Base-by-base conservation (phyloP, 306 rosid species). In the Betula pendula region DNA sequence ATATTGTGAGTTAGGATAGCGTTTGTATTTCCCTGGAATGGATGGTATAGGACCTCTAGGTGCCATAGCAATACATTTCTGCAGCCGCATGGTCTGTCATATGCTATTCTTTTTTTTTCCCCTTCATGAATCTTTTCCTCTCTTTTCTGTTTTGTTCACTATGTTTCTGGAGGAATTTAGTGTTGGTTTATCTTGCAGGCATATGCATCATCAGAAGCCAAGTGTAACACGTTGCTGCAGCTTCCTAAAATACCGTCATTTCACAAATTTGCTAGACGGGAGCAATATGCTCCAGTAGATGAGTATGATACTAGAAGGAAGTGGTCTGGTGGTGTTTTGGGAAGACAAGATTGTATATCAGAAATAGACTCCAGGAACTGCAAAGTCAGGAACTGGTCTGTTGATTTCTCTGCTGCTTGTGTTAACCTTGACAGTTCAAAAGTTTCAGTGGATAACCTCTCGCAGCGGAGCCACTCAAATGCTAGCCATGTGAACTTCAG, bases 171-270 rank as follows among this genome's bases (percentile, higher is more conserved):
- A 60, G 71, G 63, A 70, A 79, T 77, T 81, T 35, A 5, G 13
- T 24, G 48, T 52, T 71, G 71, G 70, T 83, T 82, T 75, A 73
- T 72, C 43, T 69, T 81, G 84, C 84, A 96, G 99, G 99, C 98
- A 60, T 93, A 92, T 88, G 94, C 99, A 43, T 90, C 96, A 81
- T 89, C 97, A 20, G 99, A 96, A 86, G 93, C 93, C 85, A 92
- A 92, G 85, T 73, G 89, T 78, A 88, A 72, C 80, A 74, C 87
- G 0, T 77, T 82, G 72, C 75, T 91, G 77, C 98, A 96, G 81
- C 98, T 96, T 81, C 99, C 99, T 3, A 96, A 93, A 92, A 96
- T 96, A 84, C 99, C 98, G 12, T 96, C 99, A 40, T 96, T 96
- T 81, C 96, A 93, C 74, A 96, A 93, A 84, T 96, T 96, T 91